Percentiles rank a stretch among this genome's conserved stretches.
These are phyloP conservation scores for Pestalotiopsis fici DNA, from an alignment of 2,329 filamentous ascomycete genomes.

Conservation along the genomic window DNA sequence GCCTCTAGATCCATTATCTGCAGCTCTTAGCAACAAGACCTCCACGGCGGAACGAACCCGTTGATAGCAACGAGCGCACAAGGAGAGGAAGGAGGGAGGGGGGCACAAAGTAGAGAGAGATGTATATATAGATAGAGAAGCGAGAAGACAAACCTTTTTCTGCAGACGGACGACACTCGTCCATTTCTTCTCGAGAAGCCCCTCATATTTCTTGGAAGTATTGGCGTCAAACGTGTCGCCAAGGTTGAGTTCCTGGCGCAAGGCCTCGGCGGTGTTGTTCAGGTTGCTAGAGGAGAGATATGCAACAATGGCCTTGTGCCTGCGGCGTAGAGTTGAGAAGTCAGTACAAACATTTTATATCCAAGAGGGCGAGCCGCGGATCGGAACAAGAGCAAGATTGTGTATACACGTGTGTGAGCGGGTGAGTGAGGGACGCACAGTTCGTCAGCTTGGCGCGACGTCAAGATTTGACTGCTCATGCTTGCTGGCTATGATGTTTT, in stretches of 20 bases:
- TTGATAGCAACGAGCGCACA: not conserved
- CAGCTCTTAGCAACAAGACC: conserved; percentile 12
- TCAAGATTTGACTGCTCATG: conserved; percentile 30
- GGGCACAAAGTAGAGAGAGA: too few relatives aligned
- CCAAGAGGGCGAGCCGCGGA: conserved; percentile 13
- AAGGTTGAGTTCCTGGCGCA: conserved; percentile 77
- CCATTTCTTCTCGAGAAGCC: conserved; percentile 96
- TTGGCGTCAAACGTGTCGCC: conserved; percentile 72
- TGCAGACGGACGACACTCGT: conserved; percentile 92
- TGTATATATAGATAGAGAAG: too few relatives aligned
- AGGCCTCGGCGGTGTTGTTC: conserved; percentile 65
- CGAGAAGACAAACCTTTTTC: conserved; percentile 67
- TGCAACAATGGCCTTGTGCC: conserved; percentile 88
- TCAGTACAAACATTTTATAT: conserved; percentile 14
- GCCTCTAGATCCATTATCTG: conserved; percentile 94
- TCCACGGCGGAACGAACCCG: not conserved
- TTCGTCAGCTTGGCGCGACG: conserved; percentile 32
- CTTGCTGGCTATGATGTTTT: not conserved
- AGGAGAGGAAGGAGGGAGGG: not conserved
- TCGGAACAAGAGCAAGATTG: conserved; percentile 9
- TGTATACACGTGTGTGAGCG: too few relatives aligned
- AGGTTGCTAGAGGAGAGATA: conserved; percentile 79
- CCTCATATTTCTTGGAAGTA: conserved; percentile 92
- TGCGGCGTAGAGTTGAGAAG: conserved; percentile 43
- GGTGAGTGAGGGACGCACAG: conserved; percentile 17